Base-by-base conservation (phyloP, 441 rosid genomes). In the Adansonia rubrostipa region DNA sequence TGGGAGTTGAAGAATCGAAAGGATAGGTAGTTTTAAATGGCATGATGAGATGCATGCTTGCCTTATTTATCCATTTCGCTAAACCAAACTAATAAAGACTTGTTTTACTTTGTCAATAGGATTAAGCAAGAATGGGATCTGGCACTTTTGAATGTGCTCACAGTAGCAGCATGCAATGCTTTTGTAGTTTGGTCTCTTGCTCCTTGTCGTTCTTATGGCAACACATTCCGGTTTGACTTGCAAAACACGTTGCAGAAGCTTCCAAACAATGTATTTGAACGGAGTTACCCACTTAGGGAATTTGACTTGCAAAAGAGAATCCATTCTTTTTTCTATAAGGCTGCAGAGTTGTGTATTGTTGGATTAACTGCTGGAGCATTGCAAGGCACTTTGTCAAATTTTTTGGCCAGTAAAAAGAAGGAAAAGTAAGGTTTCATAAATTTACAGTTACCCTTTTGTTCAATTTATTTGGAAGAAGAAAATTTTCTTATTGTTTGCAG, bases 171-270 rank as follows among this genome's bases (percentile, higher is more conserved):
- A 74, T 96, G 98, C 89, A 96, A 96, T 85, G 95, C 91, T 66
- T 76, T 89, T 56, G 93, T 88, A 80, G 96, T 96, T 84, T 96
- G 98, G 98, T 82, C 94, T 33, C 93, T 96, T 64, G 97, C 98
- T 78, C 98, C 99, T 78, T 94, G 92, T 82, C 96, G 96, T 68
- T 96, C 99, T 50, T 94, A 96, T 74, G 98, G 98, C 71, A 92
- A 93, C 83, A 94, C 98, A 13, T 94, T 93, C 82, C 93, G 80
- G 69, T 96, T 93, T 82, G 97, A 93, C 86, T 82, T 94, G 89
- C 98, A 93, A 87, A 96, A 96, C 84, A 93, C 97, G 53, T 78
- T 94, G 77, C 98, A 94, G 86, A 94, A 96, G 90, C 93, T 96
- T 68, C 99, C 99, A 10, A 96, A 94, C 87, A 96, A 96, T 80